Evolutionary conservation across 2,329 filamentous ascomycete genomes (phyloP), one percentile per base, ranked within the genome.

Genomic region (Cordyceps cicadae): DNA sequence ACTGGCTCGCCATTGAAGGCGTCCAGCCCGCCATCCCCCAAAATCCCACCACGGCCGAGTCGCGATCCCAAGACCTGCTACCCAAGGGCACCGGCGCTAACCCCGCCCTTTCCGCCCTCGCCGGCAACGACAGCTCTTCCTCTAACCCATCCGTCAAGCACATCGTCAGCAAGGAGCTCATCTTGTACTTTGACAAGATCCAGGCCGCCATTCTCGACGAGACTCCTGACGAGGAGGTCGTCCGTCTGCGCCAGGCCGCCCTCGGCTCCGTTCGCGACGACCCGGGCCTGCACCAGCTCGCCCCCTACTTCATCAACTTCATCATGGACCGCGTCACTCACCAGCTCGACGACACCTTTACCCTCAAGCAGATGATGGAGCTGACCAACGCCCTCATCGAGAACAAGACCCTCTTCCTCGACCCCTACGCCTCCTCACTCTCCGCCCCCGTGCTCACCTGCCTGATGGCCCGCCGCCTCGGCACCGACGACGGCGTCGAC

Each of bases 1-100:
- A 99, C 75, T 99, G 94, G 93, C 86, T 97, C 63, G 92, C 94
- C 24, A 91, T 99, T 54, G 94, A 99, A 79, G 94, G 94, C 62
- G 94, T 97, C 32, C 93, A 99, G 72, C 94, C 94, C 2, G 90
- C 92, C 0, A 97, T 97, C 67, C 92, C 93, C 1, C 93, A 97
- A 74, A 99, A 99, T 73, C 94, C 94, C 7, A 94, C 92, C 1
- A 87, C 89, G 6, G 86, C 87, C 69, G 92, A 97, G 72, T 87
- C 90, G 34, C 83, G 90, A 63, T 86, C 88, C 56, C 88, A 92
- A 70, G 92, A 97, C 68, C 81, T 97, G 34, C 81, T 95, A 19
- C 89, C 92, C 37, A 97, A 97, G 76, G 93, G 92, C 6, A 87
- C 91, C 3, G 90, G 90, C 64, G 90, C 90, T 24, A 96, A 96